Evolutionary conservation across 257 asterid species (phyloP).

Genomic region (Fraxinus americana): DNA sequence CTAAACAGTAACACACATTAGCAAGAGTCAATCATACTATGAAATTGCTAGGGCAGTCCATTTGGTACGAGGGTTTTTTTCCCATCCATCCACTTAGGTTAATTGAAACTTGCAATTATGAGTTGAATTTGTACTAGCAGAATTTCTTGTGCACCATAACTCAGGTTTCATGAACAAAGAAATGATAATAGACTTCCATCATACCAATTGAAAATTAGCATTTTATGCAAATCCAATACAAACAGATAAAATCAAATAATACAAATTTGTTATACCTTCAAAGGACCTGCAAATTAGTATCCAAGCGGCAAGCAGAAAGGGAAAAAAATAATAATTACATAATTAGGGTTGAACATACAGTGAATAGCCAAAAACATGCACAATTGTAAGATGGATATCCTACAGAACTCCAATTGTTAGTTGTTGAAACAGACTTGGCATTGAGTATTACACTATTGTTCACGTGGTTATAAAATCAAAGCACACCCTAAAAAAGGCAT

Average conservation of each 20-base stretch:
- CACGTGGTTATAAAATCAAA: not conserved
- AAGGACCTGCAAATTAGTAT: not conserved
- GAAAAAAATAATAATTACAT: too few species aligned
- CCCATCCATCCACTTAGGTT: conserved; percentile 16
- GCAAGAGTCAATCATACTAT: conserved; percentile 2
- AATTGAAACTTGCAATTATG: conserved; percentile 19
- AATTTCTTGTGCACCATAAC: conserved; percentile 35
- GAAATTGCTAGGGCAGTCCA: conserved; percentile 13
- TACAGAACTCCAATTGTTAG: conserved; percentile 10
- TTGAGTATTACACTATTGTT: not conserved
- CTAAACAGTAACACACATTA: not conserved
- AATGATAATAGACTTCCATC: conserved; percentile 22
- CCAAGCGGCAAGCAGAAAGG: not conserved
- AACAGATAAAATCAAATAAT: conserved; percentile 12
- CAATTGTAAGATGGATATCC: conserved; percentile 2
- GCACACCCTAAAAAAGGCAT: not conserved
- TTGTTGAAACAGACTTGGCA: conserved; percentile 16
- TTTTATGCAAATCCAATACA: conserved; percentile 16
- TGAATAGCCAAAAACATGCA: conserved; percentile 11
- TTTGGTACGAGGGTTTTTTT: conserved; percentile 15
- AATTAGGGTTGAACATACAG: conserved; percentile 11
- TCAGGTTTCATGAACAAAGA: conserved; percentile 31
- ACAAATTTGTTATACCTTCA: not conserved
- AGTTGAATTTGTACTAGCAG: conserved; percentile 45
- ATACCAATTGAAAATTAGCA: conserved; percentile 8